phyloP scores from a whole-genome alignment of 73 alveolate species.

The Paramecium octaurelia region DNA sequence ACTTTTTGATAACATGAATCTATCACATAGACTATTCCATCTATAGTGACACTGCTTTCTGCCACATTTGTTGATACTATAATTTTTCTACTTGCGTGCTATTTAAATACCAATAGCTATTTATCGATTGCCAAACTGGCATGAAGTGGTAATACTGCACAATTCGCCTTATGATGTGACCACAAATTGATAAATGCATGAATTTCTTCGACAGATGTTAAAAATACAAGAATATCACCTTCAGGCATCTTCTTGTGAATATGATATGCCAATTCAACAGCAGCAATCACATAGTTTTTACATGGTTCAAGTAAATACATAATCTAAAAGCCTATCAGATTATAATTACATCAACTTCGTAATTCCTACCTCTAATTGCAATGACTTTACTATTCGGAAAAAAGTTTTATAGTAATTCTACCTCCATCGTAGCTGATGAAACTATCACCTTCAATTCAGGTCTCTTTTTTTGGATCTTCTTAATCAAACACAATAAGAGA shows the following conservation, averaged over 20 bases:
- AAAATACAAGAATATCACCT: conserved; percentile 94
- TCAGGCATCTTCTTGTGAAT: conserved; percentile 56
- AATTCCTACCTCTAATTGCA: conserved; percentile 66
- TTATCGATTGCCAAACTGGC: conserved; percentile 89
- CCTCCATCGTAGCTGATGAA: conserved; percentile 90
- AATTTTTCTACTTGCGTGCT: conserved; percentile 60
- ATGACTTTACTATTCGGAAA: conserved; percentile 60
- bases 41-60: conserved; percentile 94
- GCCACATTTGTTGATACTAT: conserved; percentile 88
- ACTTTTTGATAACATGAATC: conserved; percentile 76
- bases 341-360: conserved; percentile 66
- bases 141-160: conserved; percentile 81
- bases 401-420: conserved; percentile 69
- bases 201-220: conserved; percentile 97
- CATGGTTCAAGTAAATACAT: conserved; percentile 69
- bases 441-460: conserved; percentile 81
- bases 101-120: conserved; percentile 86
- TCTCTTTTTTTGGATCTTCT: conserved; percentile 77
- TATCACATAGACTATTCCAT: conserved; percentile 88
- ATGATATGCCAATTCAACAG: conserved; percentile 65
- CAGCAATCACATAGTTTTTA: conserved; percentile 66
- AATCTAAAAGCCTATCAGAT: not conserved
- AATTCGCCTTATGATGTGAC: conserved; percentile 71
- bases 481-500: conserved; percentile 81
- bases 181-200: conserved; percentile 88